Conservation (phyloP, 2,329 filamentous ascomycete genomes). For the Pseudocercospora eumusae region DNA sequence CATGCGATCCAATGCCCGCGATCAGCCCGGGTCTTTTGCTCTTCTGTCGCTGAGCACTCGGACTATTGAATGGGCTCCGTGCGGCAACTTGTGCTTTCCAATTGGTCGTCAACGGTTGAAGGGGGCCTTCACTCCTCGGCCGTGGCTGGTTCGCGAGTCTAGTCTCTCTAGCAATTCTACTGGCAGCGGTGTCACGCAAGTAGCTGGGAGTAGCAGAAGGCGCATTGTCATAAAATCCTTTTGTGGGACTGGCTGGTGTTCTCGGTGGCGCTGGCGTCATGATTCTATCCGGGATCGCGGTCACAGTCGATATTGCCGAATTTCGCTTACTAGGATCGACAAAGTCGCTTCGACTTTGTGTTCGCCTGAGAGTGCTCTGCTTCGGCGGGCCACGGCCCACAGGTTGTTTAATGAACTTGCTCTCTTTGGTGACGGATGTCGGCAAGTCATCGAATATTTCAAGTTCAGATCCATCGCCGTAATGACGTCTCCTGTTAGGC, state of each 20-base stretch:
- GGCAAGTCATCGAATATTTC: conserved; percentile 94
- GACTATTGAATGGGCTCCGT: conserved; percentile 53
- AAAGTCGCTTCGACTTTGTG: conserved; percentile 37
- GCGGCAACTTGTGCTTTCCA: conserved; percentile 60
- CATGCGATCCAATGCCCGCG: conserved; percentile 75
- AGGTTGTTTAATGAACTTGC: conserved; percentile 78
- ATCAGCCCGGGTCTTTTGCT: conserved; percentile 75
- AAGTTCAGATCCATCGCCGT: conserved; percentile 89
- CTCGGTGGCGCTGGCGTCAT: conserved; percentile 47
- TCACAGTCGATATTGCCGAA: conserved; percentile 19
- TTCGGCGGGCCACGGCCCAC: conserved; percentile 68
- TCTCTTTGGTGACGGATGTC: conserved; percentile 79
- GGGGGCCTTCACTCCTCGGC: conserved; percentile 51
- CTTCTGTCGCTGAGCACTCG: conserved; percentile 52
- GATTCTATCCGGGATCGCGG: conserved; percentile 46
- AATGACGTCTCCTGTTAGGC: conserved; percentile 69
- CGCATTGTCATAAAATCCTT: conserved; percentile 40
- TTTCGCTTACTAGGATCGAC: conserved; percentile 34
- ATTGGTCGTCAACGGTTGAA: conserved; percentile 58
- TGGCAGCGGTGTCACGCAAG: conserved; percentile 66
- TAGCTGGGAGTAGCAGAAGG: conserved; percentile 60
- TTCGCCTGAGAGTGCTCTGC: conserved; percentile 31
- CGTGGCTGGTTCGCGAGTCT: conserved; percentile 49
- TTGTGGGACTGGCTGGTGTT: conserved; percentile 59
- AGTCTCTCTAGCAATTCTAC: conserved; percentile 62